phyloP scores from a whole-genome alignment of 2,329 filamentous ascomycete species.

The Pseudocercospora macadamiae region DNA sequence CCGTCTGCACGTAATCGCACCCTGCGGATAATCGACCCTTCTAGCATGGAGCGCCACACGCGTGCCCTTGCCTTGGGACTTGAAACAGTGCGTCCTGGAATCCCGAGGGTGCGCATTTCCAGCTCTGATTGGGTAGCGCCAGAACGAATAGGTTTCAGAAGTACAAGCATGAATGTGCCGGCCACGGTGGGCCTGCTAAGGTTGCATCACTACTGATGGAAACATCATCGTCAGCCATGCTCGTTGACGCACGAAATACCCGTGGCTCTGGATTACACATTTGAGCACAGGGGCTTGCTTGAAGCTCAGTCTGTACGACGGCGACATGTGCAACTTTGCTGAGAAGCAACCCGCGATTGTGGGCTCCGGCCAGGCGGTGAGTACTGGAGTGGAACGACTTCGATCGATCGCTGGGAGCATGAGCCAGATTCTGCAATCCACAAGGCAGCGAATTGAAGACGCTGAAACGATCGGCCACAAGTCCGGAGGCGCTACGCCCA shows the following conservation, averaged over 20 bases:
- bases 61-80: background rate
- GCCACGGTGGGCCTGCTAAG: too few species aligned
- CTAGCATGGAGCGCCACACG: too few species aligned
- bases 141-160: too few species aligned
- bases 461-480: background rate
- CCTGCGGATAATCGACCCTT: too few species aligned
- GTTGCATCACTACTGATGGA: too few species aligned
- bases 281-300: background rate
- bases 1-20: too few species aligned
- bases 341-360: background rate
- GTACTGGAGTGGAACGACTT: background rate
- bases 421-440: background rate
- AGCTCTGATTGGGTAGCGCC: too few species aligned
- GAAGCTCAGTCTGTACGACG: conserved; percentile 2
- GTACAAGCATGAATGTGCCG: too few species aligned
- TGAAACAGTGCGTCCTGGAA: background rate
- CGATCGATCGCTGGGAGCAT: background rate
- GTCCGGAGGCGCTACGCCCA: background rate
- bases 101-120: too few species aligned
- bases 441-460: background rate
- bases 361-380: background rate
- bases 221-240: background rate
- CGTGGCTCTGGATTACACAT: background rate
- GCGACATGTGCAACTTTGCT: background rate
- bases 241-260: background rate